phyloP scores from a whole-genome alignment of 495 filamentous ascomycete species.

The Aspergillus asperescens region DNA sequence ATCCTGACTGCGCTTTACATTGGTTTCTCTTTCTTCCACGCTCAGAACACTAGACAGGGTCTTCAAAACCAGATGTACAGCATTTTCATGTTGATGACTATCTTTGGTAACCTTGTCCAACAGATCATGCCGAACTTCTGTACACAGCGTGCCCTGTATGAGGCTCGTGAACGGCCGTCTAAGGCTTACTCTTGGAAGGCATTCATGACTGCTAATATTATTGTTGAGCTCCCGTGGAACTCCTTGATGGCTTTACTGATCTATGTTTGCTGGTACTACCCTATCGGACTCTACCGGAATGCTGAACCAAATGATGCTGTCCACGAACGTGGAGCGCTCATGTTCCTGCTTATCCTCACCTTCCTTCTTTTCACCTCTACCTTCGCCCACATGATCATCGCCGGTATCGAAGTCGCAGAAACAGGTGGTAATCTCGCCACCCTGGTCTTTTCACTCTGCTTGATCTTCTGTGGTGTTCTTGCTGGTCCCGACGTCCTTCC shows the following conservation, averaged over 20 bases:
- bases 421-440: constrained; percentile 58
- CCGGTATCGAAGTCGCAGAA: constrained; percentile 57
- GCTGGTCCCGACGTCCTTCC: constrained; percentile 56
- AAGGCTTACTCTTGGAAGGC: constrained; percentile 73
- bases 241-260: constrained; percentile 59
- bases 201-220: constrained; percentile 63
- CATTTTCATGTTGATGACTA: constrained; percentile 81
- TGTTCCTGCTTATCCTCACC: constrained; percentile 51
- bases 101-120: constrained; percentile 75
- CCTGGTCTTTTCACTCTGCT: constrained; percentile 55
- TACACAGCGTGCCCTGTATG: constrained; percentile 61
- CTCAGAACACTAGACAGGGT: constrained; percentile 67
- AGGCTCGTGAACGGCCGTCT: constrained; percentile 64
- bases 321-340: constrained; percentile 50
- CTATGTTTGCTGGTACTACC: constrained; percentile 65
- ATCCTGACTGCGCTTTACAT: constrained; percentile 62
- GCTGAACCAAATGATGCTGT: constrained; percentile 39
- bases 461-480: constrained; percentile 64
- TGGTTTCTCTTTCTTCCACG: constrained; percentile 85
- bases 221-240: constrained; percentile 72
- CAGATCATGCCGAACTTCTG: constrained; percentile 75
- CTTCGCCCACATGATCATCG: constrained; percentile 62
- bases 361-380: constrained; percentile 58
- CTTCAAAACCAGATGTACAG: constrained; percentile 89
- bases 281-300: constrained; percentile 58